phyloP scores from a whole-genome alignment of 2,329 filamentous ascomycete species.

The Paracamarosporium sp. region DNA sequence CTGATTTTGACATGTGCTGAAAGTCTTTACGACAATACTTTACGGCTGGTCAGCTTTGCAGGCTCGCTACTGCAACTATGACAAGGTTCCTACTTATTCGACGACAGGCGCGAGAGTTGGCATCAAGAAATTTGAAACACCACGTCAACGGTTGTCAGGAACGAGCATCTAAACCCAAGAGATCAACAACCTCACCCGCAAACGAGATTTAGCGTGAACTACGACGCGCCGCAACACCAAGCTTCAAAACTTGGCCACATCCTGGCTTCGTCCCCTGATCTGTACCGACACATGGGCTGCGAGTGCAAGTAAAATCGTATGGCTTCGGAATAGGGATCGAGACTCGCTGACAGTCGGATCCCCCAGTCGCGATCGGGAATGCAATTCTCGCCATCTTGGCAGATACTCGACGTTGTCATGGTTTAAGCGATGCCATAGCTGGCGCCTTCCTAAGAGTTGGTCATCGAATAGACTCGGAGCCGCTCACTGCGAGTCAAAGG shows the following conservation, averaged over 20 bases:
- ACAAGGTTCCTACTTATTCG: not conserved
- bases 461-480: too few relatives aligned
- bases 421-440: too few relatives aligned
- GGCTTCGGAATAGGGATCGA: not conserved
- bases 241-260: constrained; percentile 1
- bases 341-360: too few relatives aligned
- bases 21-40: too few relatives aligned
- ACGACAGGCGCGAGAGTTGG: not conserved
- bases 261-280: not conserved
- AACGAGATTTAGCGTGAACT: not conserved
- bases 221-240: constrained; percentile 4
- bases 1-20: too few relatives aligned
- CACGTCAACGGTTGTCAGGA: constrained; percentile 4
- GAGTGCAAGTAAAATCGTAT: not conserved
- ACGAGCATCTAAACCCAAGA: not conserved
- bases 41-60: not conserved
- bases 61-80: not conserved
- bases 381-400: too few relatives aligned
- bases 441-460: too few relatives aligned
- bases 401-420: too few relatives aligned
- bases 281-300: not conserved
- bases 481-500: too few relatives aligned
- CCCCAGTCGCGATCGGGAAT: too few relatives aligned
- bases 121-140: constrained; percentile 1
- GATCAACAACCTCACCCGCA: not conserved